Percentiles rank a stretch among this genome's conserved stretches.
Conservation (phyloP, 2,329 filamentous ascomycete genomes). For the Lachnellula subtilissima region DNA sequence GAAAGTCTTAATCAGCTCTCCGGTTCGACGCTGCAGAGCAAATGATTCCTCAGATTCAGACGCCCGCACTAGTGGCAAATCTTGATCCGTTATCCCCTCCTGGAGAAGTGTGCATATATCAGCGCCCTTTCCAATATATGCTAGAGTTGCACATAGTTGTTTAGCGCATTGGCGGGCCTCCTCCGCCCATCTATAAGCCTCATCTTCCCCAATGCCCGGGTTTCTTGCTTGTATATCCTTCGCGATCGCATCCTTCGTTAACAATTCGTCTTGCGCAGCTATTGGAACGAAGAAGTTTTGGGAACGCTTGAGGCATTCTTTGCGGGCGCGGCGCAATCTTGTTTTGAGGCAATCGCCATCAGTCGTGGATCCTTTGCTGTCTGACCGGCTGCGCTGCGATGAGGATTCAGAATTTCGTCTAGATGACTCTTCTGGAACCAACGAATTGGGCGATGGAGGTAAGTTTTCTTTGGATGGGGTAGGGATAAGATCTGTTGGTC, state of each 20-base stretch:
- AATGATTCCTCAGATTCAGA: neutral
- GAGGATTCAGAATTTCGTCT: constrained; percentile 4
- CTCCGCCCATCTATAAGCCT: neutral
- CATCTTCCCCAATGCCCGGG: neutral
- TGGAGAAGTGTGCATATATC: constrained; percentile 9
- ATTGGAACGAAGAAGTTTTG: constrained; percentile 11
- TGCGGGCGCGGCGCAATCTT: constrained; percentile 4
- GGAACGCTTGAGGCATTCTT: constrained; percentile 5
- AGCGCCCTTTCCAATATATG: constrained; percentile 8
- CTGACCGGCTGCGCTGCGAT: constrained; percentile 1
- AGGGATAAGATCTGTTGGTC: neutral
- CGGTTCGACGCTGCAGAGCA: constrained; percentile 1
- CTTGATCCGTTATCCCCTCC: constrained; percentile 11
- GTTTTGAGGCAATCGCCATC: constrained; percentile 3
- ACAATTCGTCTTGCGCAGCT: constrained; percentile 6
- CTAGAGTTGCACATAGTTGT: constrained; percentile 16
- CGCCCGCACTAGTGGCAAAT: constrained; percentile 14
- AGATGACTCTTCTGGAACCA: neutral
- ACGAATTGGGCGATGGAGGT: neutral
- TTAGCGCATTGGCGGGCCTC: neutral
- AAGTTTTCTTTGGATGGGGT: neutral
- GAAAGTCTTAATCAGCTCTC: constrained; percentile 2
- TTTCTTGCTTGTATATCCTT: constrained; percentile 9
- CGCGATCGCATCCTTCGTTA: constrained; percentile 5
- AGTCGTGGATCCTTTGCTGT: constrained; percentile 4